These are phyloP conservation scores for Adansonia grandidieri DNA, from an alignment of 441 rosid species.

Conservation along the genomic window DNA sequence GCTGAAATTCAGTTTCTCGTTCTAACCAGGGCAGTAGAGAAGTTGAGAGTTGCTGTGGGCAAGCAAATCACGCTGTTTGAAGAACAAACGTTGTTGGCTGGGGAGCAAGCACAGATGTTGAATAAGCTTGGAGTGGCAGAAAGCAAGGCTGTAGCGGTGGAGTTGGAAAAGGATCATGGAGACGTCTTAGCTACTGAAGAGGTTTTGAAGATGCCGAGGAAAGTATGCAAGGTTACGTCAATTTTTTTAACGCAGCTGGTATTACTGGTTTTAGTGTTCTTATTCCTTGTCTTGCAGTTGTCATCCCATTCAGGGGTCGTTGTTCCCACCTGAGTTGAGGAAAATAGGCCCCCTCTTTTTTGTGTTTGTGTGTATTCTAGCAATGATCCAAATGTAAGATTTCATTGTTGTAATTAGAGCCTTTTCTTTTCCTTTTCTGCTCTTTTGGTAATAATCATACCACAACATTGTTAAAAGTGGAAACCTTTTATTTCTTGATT, in stretches of 20 bases:
- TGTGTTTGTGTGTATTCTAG: conserved; percentile 38
- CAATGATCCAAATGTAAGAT: conserved; percentile 29
- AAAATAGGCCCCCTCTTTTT: conserved; percentile 12
- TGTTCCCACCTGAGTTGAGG: conserved; percentile 62
- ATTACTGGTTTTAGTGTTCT: conserved; percentile 52
- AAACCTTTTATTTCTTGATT: conserved; percentile 17
- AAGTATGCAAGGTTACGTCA: conserved; percentile 45
- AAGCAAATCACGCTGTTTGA: conserved; percentile 37
- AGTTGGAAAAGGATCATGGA: conserved; percentile 48
- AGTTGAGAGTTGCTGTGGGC: conserved; percentile 39
- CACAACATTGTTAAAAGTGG: conserved; percentile 10
- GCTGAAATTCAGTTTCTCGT: conserved; percentile 69
- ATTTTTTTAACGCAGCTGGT: conserved; percentile 60
- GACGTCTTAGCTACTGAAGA: conserved; percentile 51
- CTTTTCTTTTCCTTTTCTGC: neutral
- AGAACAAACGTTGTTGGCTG: conserved; percentile 52
- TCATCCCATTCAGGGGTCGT: conserved; percentile 41
- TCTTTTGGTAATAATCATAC: neutral
- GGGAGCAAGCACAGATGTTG: conserved; percentile 45
- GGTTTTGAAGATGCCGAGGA: conserved; percentile 50
- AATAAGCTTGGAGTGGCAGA: conserved; percentile 52
- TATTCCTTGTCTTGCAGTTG: conserved; percentile 43
- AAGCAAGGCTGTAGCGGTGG: conserved; percentile 52
- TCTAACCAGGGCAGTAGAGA: conserved; percentile 44
- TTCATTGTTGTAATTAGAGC: conserved; percentile 21